Evolutionary conservation across 108 stramenopile genomes (phyloP).

Genomic region (Cyclotella baltica): DNA sequence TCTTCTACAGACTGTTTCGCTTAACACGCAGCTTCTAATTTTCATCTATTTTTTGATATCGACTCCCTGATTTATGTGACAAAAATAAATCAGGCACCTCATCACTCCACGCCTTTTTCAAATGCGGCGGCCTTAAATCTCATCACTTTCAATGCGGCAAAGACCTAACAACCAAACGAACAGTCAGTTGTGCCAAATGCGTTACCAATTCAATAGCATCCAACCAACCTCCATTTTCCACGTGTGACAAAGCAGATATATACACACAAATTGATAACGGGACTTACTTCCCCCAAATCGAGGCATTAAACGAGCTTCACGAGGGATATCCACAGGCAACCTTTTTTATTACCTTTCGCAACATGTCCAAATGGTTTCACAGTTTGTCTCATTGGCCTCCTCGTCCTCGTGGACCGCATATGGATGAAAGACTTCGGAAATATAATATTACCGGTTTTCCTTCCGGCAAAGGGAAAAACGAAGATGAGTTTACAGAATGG

Average conservation of each 20-base stretch:
- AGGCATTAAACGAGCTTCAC: slow-evolving; percentile 23
- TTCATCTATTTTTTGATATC: neutral
- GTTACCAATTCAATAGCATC: slow-evolving; percentile 5
- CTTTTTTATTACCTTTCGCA: slow-evolving; percentile 36
- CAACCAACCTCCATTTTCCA: slow-evolving; percentile 14
- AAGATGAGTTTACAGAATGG: slow-evolving; percentile 26
- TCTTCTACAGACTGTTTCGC: neutral
- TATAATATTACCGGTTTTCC: slow-evolving; percentile 34
- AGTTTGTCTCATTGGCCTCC: slow-evolving; percentile 44
- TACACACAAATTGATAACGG: slow-evolving; percentile 40
- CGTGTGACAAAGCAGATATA: slow-evolving; percentile 21
- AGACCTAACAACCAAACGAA: neutral
- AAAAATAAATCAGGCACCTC: slow-evolving; percentile 19
- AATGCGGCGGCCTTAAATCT: slow-evolving; percentile 27
- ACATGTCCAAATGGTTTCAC: slow-evolving; percentile 32
- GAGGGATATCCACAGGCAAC: slow-evolving; percentile 40
- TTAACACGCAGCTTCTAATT: neutral
- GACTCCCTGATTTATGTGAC: neutral
- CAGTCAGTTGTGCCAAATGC: slow-evolving; percentile 15
- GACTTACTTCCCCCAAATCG: slow-evolving; percentile 36
- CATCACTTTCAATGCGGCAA: slow-evolving; percentile 23
- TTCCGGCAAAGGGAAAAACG: slow-evolving; percentile 28
- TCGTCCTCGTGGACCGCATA: slow-evolving; percentile 1
- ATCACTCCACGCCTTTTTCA: slow-evolving; percentile 28
- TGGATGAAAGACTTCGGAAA: slow-evolving; percentile 12